Evolutionary conservation across 2,329 filamentous ascomycete genomes (phyloP), one percentile per base, ranked within the genome.

Genomic region (Trichoderma atrobrunneum): DNA sequence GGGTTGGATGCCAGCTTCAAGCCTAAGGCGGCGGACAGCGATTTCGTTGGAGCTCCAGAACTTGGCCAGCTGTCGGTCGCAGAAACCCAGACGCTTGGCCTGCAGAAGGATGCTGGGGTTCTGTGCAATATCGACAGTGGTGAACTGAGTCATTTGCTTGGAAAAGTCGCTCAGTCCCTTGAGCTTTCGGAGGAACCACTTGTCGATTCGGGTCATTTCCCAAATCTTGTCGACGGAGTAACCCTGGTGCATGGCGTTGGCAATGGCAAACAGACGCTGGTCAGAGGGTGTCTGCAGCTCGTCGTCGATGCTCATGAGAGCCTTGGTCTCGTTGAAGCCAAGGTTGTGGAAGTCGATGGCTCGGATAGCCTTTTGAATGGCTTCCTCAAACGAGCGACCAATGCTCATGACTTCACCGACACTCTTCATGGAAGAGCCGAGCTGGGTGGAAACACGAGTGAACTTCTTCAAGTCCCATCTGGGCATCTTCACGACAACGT

Each of bases 381-480:
- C 96, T 84, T 99, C 96, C 83, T 99, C 96, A 77, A 99, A 99
- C 0, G 93, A 97, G 76, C 96, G 88, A 72, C 96, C 96, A 76
- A 99, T 98, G 78, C 93, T 95, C 96, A 99, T 98, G 76, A 99
- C 96, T 82, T 99, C 96, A 79, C 96, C 96, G 68, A 99, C 95
- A 88, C 94, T 97, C 91, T 98, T 99, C 96, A 99, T 99, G 14
- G 95, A 97, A 3, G 96, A 98, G 34, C 95, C 95, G 28, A 99
- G 91, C 79, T 97, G 92, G 1, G 95, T 98, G 5, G 95, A 98
- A 26, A 98, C 96, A 76, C 96, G 91, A 32, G 93, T 97, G 84
- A 99, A 99, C 85, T 99, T 99, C 87, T 98, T 98, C 79, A 99
- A 84, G 84, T 99, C 96, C 96, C 96, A 99, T 77, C 96, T 90